Base-by-base conservation (phyloP, 129 eudicot genomes). In the Apium graveolens region DNA sequence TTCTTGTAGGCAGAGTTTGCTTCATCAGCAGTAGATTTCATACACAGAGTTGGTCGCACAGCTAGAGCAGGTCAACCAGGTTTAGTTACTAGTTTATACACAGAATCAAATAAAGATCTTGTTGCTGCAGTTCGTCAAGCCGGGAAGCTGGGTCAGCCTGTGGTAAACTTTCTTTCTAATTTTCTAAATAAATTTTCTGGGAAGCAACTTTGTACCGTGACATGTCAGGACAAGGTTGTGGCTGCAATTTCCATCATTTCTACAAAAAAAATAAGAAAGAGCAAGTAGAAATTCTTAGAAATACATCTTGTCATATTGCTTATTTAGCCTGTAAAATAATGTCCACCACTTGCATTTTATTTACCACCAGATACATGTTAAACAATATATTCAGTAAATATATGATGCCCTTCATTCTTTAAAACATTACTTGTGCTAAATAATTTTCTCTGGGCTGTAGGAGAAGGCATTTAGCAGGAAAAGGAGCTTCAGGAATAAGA, bases 391-490 rank as follows among this genome's bases (percentile, higher is more conserved):
- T 24, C 31, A 5, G 12, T 55, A 51, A 14, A 10, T 60, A 60
- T 60, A 60, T 7, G 41, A 38, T 44, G 68, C 32, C 68, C 32
- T 60, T 60, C 5, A 3, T n/a, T 60, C 17, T n/a, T n/a, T 29
- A 60, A 60, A n/a, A 10, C 68, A n/a, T 60, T n/a, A 26, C 31
- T 26, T 70, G 17, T 74, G 6, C 24, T 74, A 16, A 26, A 63
- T 42, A 32, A 17, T 7, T 24, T 66, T 65, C 32, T 78, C 74
- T 20, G 82, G 88, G 66, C 62, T 87, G 80, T 91, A 96, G 99
- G 99, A 96, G 86, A 90, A 88, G 77, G 97, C 99, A 57, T 96
- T 96, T 81, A 96, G 99, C 87, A 92, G 99, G 86, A 92, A 96
- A 80, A 87, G 97, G 68, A 80, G 97, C 89, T 92, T 96, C 83